phyloP scores from a whole-genome alignment of 805 yeast species.

The Metschnikowia santaceciliae region DNA sequence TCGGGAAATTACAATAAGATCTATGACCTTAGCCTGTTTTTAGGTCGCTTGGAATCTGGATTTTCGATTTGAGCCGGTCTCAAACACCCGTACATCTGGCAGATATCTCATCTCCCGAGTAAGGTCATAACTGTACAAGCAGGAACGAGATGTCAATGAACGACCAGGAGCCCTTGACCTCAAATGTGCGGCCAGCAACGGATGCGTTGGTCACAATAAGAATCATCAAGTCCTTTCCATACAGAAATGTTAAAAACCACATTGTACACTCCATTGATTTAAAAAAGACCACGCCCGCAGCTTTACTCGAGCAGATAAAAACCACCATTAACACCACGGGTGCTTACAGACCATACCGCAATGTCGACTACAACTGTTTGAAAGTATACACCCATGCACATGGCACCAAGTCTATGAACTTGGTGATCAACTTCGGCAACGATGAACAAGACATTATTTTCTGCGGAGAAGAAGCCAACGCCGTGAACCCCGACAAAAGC shows the following conservation, averaged over 20 bases:
- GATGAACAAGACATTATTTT: slow-evolving; percentile 62
- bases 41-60: slow-evolving; percentile 23
- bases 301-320: slow-evolving; percentile 52
- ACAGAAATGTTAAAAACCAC: slow-evolving; percentile 78
- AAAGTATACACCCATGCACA: slow-evolving; percentile 94
- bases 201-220: slow-evolving; percentile 81
- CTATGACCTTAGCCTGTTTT: slow-evolving; percentile 24
- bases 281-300: slow-evolving; percentile 59
- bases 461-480: slow-evolving; percentile 17
- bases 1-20: slow-evolving; percentile 22
- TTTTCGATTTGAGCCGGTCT: slow-evolving; percentile 16
- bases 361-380: slow-evolving; percentile 65
- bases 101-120: slow-evolving; percentile 12
- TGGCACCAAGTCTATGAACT: slow-evolving; percentile 87
- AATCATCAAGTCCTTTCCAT: slow-evolving; percentile 86
- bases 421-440: slow-evolving; percentile 85
- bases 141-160: background rate
- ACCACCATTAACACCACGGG: slow-evolving; percentile 53
- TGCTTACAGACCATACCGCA: slow-evolving; percentile 77
- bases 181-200: slow-evolving; percentile 67
- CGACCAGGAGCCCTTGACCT: slow-evolving; percentile 56
- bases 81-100: slow-evolving; percentile 13
- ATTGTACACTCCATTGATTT: slow-evolving; percentile 70
- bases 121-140: background rate
- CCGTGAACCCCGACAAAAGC: slow-evolving; percentile 14